Conservation (phyloP, 805 yeast genomes). For the Blastobotrys muscicola region DNA sequence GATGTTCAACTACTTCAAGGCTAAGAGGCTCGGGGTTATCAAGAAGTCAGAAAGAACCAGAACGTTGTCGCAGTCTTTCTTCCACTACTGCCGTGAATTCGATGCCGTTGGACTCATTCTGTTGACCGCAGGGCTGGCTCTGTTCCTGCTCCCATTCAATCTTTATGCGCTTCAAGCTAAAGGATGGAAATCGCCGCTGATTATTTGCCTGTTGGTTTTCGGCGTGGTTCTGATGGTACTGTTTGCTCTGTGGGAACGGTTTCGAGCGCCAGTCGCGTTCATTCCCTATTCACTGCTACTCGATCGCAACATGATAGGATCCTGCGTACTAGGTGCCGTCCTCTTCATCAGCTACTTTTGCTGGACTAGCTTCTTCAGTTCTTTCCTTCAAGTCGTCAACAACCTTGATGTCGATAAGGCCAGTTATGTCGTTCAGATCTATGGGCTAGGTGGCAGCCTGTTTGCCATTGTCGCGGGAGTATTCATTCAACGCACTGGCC, state of each 20-base stretch:
- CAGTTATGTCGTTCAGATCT: constrained; percentile 25
- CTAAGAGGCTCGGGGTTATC: constrained; percentile 21
- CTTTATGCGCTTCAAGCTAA: constrained; percentile 26
- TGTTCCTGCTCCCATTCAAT: constrained; percentile 32
- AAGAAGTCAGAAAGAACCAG: constrained; percentile 13
- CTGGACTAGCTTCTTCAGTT: constrained; percentile 51
- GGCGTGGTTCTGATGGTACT: constrained; percentile 44
- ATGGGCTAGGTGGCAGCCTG: constrained; percentile 24
- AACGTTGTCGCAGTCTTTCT: constrained; percentile 14
- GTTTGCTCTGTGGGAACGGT: constrained; percentile 44
- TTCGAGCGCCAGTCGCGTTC: constrained; percentile 45
- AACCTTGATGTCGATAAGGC: constrained; percentile 46
- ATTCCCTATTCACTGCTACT: constrained; percentile 43
- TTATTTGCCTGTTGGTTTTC: constrained; percentile 29
- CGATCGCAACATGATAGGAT: constrained; percentile 61
- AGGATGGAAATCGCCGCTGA: constrained; percentile 27
- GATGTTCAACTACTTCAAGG: constrained; percentile 24
- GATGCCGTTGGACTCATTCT: constrained; percentile 31
- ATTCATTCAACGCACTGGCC: constrained; percentile 38
- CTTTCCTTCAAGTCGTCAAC: constrained; percentile 52
- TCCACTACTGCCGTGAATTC: constrained; percentile 26
- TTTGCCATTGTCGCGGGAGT: constrained; percentile 36
- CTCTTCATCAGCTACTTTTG: constrained; percentile 43
- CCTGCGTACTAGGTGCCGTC: constrained; percentile 37
- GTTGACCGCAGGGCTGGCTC: constrained; percentile 28